Evolutionary conservation across 164 flowering plant genomes (phyloP), one percentile per base, ranked within the genome.

Genomic region (Hamamelis virginiana): DNA sequence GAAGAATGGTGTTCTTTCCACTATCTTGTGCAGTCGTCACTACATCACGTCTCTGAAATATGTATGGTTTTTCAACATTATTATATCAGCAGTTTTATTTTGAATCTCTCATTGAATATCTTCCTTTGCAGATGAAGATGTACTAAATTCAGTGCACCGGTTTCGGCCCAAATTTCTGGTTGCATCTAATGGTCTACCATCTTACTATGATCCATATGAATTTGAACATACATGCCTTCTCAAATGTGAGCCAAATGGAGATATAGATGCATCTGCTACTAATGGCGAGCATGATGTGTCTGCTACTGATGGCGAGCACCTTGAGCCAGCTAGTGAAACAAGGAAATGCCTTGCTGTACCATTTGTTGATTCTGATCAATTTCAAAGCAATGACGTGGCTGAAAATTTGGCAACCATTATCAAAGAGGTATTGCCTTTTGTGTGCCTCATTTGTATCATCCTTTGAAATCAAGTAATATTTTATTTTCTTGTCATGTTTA

Each of bases 1-100:
- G 91, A 89, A 82, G 91, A 90, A 62, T 95, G 98, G 99, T 90
- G 98, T 73, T 80, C 80, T 48, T 84, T 81, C 75, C 98, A 92
- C 80, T 73, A 91, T 75, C 93, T 92, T 75, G 81, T 86, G 78
- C 94, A 74, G 70, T 80, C 92, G 38, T 85, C 99, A 5, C 81
- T 95, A 21, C 80, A 85, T 52, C 84, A 83, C 68, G 84, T 92
- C 62, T 80, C 86, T 61, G 93, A 86, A 72, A 84, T 83, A 73
- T 95, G 98, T 92, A 91, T 69, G 91, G 53, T 44, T 65, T 48
- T 67, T 60, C 65, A 53, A 53, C 43, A n/a, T 26, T 66, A 16
- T 21, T 52, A 27, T n/a, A 52, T 22, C 21, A 41, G 13, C 62
- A 52, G 23, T 11, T 21, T 13, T 33, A 10, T 23, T 44, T 52